These are phyloP conservation scores for Pseudogymnoascus sp. DNA, from an alignment of 2,329 filamentous ascomycete genomes.

Conservation along the genomic window DNA sequence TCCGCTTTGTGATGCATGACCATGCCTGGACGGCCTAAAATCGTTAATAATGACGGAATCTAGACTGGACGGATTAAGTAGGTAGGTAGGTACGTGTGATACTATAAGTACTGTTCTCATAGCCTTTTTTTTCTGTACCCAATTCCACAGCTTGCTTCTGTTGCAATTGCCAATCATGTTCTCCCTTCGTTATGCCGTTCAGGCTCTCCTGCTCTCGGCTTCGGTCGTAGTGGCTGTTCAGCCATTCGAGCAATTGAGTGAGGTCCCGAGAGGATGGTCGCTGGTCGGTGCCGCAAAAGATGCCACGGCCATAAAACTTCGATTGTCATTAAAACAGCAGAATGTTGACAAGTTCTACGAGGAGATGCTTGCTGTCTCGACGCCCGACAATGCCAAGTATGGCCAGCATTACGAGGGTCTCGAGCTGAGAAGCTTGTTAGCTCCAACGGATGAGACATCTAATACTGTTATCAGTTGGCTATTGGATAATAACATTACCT, in stretches of 20 bases:
- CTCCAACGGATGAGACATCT: conserved; percentile 31
- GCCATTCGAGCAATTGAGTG: conserved; percentile 16
- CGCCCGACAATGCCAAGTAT: conserved; percentile 38
- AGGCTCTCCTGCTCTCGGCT: conserved; percentile 13
- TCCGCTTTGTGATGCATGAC: neutral
- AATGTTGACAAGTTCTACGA: conserved; percentile 19
- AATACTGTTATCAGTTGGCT: conserved; percentile 37
- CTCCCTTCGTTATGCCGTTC: conserved; percentile 10
- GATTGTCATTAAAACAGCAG: conserved; percentile 19
- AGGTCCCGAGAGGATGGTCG: conserved; percentile 18
- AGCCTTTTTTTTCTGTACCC: neutral
- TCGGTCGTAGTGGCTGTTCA: conserved; percentile 12
- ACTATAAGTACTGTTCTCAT: neutral
- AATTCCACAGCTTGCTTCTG: neutral
- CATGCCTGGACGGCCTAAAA: neutral
- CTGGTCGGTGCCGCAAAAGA: conserved; percentile 14
- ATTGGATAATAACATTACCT: conserved; percentile 27
- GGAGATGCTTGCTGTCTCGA: conserved; percentile 31
- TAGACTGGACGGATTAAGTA: neutral
- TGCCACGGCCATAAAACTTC: conserved; percentile 15
- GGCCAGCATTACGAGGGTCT: conserved; percentile 40
- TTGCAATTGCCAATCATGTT: conserved; percentile 13
- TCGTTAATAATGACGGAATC: neutral
- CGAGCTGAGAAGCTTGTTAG: conserved; percentile 37
- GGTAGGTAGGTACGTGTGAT: neutral